These are phyloP conservation scores for Actinomucor elegans DNA, from an alignment of 371 early-diverging fungal genomes.

Conservation along the genomic window DNA sequence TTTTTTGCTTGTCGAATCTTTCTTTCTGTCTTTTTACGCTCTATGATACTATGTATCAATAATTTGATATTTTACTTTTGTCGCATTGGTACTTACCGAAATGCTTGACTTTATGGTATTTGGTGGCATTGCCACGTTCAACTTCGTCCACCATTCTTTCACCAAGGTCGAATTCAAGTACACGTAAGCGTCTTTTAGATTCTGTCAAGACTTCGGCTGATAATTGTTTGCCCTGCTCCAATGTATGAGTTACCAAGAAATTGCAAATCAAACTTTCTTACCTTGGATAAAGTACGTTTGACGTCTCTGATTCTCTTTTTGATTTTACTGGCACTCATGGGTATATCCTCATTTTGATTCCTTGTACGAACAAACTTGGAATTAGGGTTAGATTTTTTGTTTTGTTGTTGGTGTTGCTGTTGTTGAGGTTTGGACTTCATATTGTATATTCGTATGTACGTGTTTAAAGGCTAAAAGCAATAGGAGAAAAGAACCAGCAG, in stretches of 20 bases:
- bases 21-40: conserved; percentile 40
- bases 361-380: conserved; percentile 4
- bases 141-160: conserved; percentile 37
- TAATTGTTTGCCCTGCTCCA: conserved; percentile 4
- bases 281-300: conserved; percentile 24
- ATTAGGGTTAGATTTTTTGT: not conserved
- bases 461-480: no score
- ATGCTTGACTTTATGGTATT: conserved; percentile 39
- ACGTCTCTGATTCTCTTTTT: conserved; percentile 39
- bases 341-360: conserved; percentile 7
- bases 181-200: conserved; percentile 31
- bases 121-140: conserved; percentile 24
- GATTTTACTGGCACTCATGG: conserved; percentile 20
- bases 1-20: conserved; percentile 23
- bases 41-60: conserved; percentile 8
- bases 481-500: no score
- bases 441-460: no score
- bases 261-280: not conserved
- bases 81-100: conserved; percentile 27
- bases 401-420: not conserved
- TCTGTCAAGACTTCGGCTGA: conserved; percentile 25
- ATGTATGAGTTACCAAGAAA: not conserved
- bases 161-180: conserved; percentile 33
- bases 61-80: not conserved
- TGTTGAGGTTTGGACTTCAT: no score